Evolutionary conservation across 306 rosid genomes (phyloP).

Genomic region (Dryas drummondii): DNA sequence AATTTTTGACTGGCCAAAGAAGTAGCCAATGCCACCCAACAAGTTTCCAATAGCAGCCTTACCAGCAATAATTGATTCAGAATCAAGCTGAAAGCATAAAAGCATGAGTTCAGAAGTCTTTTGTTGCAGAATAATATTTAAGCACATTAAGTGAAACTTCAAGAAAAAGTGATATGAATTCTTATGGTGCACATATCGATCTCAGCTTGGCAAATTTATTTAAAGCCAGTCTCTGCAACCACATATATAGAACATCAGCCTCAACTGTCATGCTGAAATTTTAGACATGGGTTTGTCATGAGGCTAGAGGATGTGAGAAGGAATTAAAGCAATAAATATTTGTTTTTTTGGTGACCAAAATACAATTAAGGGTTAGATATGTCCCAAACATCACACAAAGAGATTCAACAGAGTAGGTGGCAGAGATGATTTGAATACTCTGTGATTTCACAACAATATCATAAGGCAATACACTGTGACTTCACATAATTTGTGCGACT

Average conservation of each 20-base stretch:
- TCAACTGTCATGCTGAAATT: neutral
- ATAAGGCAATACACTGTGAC: neutral
- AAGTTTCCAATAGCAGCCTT: slow-evolving; percentile 88
- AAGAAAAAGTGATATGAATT: neutral
- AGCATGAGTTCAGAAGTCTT: slow-evolving; percentile 31
- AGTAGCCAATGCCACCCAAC: slow-evolving; percentile 94
- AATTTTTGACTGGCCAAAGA: slow-evolving; percentile 90
- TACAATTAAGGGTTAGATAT: neutral
- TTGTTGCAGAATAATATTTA: slow-evolving; percentile 14
- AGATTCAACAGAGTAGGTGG: neutral
- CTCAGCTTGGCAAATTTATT: neutral
- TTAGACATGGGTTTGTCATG: neutral
- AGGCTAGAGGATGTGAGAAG: neutral
- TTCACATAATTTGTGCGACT: neutral
- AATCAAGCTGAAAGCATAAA: slow-evolving; percentile 66
- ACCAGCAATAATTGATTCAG: slow-evolving; percentile 66
- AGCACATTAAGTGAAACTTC: slow-evolving; percentile 19
- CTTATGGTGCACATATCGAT: neutral
- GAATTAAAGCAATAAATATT: neutral
- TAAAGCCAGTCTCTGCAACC: neutral
- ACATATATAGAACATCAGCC: neutral
- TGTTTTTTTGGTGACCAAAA: neutral
- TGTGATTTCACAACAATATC: neutral
- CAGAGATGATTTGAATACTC: neutral
- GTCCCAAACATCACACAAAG: neutral